Percentiles rank a stretch among this genome's conserved stretches.
phyloP scores from a whole-genome alignment of 495 filamentous ascomycete species.

The Penicillium lagena region DNA sequence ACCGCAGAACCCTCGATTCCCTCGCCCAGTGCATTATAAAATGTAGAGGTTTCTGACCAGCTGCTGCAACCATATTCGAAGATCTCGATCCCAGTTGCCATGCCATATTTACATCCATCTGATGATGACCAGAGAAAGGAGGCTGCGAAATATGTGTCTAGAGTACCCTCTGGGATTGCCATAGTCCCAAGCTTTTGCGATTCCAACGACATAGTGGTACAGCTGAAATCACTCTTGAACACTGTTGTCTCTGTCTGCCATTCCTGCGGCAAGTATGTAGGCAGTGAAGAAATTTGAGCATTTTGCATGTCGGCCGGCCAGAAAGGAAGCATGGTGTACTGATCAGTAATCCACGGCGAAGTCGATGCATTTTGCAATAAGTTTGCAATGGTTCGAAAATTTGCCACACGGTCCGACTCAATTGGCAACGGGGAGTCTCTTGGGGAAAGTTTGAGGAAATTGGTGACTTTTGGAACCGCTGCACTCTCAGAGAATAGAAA shows the following conservation, averaged over 20 bases:
- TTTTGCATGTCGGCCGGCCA: constrained; percentile 20
- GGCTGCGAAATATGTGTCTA: no score
- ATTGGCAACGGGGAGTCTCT: constrained; percentile 8
- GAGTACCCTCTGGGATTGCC: not conserved
- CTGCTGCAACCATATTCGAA: constrained; percentile 13
- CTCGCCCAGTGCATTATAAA: constrained; percentile 5
- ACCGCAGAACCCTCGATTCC: not conserved
- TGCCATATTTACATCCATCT: constrained; percentile 10
- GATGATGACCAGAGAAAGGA: constrained; percentile 9
- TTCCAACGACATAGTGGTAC: constrained; percentile 14
- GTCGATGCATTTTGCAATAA: constrained; percentile 28
- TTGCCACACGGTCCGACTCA: constrained; percentile 11
- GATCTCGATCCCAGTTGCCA: not conserved
- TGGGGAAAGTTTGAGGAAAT: constrained; percentile 15
- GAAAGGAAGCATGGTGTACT: constrained; percentile 29
- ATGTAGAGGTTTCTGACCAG: constrained; percentile 14
- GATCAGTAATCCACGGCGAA: constrained; percentile 31
- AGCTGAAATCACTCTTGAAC: constrained; percentile 22
- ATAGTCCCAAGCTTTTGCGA: not conserved
- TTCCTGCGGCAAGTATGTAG: constrained; percentile 11
- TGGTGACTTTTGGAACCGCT: constrained; percentile 7
- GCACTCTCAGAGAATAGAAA: constrained; percentile 18
- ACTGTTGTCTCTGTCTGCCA: constrained; percentile 29
- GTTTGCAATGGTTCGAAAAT: constrained; percentile 28
- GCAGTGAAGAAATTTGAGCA: constrained; percentile 14